A percentile compares a stretch with the other conserved stretches of the same genome.
Conservation (phyloP, 2,329 filamentous ascomycete genomes). For the Pseudogymnoascus sp. region DNA sequence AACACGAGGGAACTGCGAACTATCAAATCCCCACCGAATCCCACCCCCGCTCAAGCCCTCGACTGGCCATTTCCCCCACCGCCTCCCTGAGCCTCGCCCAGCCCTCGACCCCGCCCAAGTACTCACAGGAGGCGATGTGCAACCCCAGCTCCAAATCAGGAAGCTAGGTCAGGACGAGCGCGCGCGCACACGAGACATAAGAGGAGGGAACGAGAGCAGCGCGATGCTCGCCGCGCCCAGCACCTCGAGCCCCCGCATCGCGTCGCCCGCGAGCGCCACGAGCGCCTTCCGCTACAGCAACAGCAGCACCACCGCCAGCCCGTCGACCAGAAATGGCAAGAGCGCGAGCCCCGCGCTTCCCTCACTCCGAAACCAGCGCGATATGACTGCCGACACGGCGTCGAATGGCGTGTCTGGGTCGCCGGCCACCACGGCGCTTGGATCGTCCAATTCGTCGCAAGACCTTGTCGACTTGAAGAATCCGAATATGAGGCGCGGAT, state of each 20-base stretch:
- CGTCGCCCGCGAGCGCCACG: not conserved
- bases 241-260: not conserved
- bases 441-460: not conserved
- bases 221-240: slow-evolving; percentile 3
- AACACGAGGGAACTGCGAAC: not conserved
- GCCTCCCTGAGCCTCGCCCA: not conserved
- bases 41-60: not conserved
- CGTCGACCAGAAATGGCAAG: slow-evolving; percentile 1
- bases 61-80: not conserved
- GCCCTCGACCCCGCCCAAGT: not conserved
- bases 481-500: slow-evolving; percentile 5
- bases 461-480: not conserved
- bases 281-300: slow-evolving; percentile 1
- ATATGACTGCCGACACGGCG: not conserved
- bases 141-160: not conserved
- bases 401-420: not conserved
- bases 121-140: slow-evolving; percentile 3
- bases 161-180: slow-evolving; percentile 3
- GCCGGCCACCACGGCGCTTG: not conserved
- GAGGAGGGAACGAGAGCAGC: not conserved
- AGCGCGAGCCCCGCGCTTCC: not conserved
- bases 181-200: not conserved
- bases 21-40: not conserved
- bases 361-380: not conserved
- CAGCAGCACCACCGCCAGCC: slow-evolving; percentile 1